Evolutionary conservation across 176 grass and related monocot species (phyloP).

Genomic region (Carex myosuroides): DNA sequence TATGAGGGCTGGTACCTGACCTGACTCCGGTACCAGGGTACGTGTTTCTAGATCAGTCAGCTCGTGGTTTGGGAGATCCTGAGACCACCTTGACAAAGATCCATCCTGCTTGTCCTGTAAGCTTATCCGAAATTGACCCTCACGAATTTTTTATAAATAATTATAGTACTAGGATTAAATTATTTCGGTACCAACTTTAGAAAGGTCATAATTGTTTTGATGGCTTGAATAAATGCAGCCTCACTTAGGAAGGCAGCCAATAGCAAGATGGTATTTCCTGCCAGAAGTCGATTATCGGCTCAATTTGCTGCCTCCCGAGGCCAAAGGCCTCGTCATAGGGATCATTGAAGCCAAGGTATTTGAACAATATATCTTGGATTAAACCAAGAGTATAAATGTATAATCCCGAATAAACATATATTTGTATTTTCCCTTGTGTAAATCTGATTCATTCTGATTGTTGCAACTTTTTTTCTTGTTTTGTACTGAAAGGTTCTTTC

Average conservation of each 20-base stretch:
- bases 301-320: constrained; percentile 67
- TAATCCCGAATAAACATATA: too few species aligned
- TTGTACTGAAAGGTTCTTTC: constrained; percentile 52
- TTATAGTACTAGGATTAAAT: not conserved
- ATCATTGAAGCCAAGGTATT: constrained; percentile 77
- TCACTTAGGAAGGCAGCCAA: constrained; percentile 74
- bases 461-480: not conserved
- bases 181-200: not conserved
- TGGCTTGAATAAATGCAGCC: constrained; percentile 39
- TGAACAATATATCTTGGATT: not conserved
- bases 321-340: constrained; percentile 83
- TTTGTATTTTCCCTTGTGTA: not conserved
- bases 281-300: constrained; percentile 96
- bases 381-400: too few species aligned
- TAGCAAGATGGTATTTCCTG: constrained; percentile 90
- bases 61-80: constrained; percentile 76
- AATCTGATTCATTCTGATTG: not conserved
- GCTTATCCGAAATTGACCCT: not conserved
- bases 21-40: constrained; percentile 74
- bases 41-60: constrained; percentile 76
- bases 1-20: constrained; percentile 91
- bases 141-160: not conserved
- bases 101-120: constrained; percentile 83
- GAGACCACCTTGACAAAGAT: constrained; percentile 85
- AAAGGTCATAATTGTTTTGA: not conserved